Base-by-base conservation (phyloP, 2,329 filamentous ascomycete species). In the Chaetomiaceae sp. region DNA sequence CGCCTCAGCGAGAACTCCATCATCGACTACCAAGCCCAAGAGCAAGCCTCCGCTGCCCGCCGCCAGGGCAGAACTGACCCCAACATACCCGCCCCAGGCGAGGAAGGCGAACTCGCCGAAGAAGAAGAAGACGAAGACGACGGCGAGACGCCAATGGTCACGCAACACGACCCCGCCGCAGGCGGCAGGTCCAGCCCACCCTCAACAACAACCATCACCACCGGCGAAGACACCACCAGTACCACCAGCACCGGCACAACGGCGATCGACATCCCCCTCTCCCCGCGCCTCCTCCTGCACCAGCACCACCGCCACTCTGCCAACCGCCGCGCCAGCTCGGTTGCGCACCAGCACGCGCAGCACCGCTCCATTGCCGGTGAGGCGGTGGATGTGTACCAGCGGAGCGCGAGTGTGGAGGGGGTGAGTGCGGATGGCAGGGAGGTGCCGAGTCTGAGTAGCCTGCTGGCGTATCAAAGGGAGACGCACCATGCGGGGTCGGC, bases 1-100 rank as follows among this genome's bases (percentile, higher is more conserved):
- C 82, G 94, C n/a, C 75, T 99, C 20, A 95, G 90, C 65, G 90
- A 94, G 58, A 91, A 95, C 65, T 94, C 89, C 47, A 89, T 94
- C 56, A 84, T 84, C 39, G 87, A 89, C 59, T 87, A 90, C 64
- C 66, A 68, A 45, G 62, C 67, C 29, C 67, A 69, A 60, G 53
- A 53, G 8, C 61, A 59, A 12, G 61, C 61, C 15, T 59, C 65
- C 9, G 62, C 63, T 9, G 64, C 27, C 27, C 65, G 62, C 31
- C 65, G 65, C 46, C 58, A 61, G 5, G 33, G 53, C 17, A 17
- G 29, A 15, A 19, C 25, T 59, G 65, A 36, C 50, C 64, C 56
- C 45, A 65, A 59, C 15, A 61, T 57, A 54, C 61, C 47, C 37
- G 62, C 58, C 47, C 65, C 49, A 23, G 47, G 23, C 22, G 66